phyloP scores from a whole-genome alignment of 805 yeast species.

The Blastobotrys peoriensis region DNA sequence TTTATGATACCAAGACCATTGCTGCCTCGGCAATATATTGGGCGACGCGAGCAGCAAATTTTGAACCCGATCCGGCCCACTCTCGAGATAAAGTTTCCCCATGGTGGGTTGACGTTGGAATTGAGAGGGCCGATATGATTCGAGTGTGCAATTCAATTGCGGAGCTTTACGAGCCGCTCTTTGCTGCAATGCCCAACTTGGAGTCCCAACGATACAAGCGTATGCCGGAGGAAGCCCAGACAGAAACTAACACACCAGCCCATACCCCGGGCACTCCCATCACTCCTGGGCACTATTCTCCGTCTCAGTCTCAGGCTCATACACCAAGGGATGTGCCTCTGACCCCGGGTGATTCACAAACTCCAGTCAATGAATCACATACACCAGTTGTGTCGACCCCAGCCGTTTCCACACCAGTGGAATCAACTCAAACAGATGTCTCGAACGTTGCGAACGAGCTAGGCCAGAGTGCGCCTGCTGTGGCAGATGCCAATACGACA shows the following conservation, averaged over 20 bases:
- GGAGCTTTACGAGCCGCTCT: slow-evolving; percentile 16
- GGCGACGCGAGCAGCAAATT: slow-evolving; percentile 21
- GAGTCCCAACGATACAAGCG: slow-evolving; percentile 1
- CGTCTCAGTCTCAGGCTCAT: background rate
- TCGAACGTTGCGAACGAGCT: background rate
- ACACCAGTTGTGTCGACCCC: no score
- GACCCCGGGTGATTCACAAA: no score
- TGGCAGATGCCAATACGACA: background rate
- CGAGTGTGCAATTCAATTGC: slow-evolving; percentile 21
- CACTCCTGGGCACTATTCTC: no score
- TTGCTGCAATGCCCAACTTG: background rate
- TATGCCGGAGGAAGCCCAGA: background rate
- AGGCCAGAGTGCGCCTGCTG: background rate
- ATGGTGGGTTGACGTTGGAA: slow-evolving; percentile 16
- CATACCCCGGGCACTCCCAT: slow-evolving; percentile 1
- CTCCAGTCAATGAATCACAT: no score
- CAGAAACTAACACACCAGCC: background rate
- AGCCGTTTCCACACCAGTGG: background rate
- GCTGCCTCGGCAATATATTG: slow-evolving; percentile 35
- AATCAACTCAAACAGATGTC: background rate
- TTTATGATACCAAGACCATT: slow-evolving; percentile 27
- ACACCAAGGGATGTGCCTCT: background rate
- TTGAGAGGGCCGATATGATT: slow-evolving; percentile 15
- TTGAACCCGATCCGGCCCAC: slow-evolving; percentile 1
- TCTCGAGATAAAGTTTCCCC: slow-evolving; percentile 1